Conservation (phyloP, 1,139 yeast species). For the Protomyces pachydermus region DNA sequence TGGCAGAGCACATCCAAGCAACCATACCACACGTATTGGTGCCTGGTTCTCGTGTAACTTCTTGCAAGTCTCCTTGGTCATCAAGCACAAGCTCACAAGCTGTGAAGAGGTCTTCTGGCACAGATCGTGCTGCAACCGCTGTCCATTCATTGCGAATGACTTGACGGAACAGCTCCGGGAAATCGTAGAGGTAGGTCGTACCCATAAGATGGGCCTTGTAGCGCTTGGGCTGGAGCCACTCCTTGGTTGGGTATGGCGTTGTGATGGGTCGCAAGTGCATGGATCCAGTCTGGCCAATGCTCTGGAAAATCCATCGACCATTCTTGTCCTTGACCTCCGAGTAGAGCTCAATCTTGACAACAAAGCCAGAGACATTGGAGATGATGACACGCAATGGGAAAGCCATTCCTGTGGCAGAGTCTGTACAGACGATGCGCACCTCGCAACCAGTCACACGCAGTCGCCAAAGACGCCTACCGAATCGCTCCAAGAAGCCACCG, state of each 20-base stretch:
- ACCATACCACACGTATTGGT: slow-evolving; percentile 96
- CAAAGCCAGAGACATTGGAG: slow-evolving; percentile 94
- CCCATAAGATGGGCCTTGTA: slow-evolving; percentile 98
- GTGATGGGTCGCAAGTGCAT: slow-evolving; percentile 96
- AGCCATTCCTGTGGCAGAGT: slow-evolving; percentile 77
- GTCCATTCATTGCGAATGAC: slow-evolving; percentile 84
- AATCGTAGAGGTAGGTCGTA: slow-evolving; percentile 94
- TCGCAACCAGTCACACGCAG: slow-evolving; percentile 96
- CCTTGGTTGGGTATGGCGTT: slow-evolving; percentile 95
- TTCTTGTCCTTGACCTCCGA: slow-evolving; percentile 86
- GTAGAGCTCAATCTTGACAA: slow-evolving; percentile 89
- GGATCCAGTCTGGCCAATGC: slow-evolving; percentile 79
- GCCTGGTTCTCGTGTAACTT: slow-evolving; percentile 92
- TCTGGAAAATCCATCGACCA: slow-evolving; percentile 95
- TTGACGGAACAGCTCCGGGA: slow-evolving; percentile 97
- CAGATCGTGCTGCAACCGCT: slow-evolving; percentile 45
- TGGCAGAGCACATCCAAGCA: slow-evolving; percentile 83
- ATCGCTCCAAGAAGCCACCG: slow-evolving; percentile 95
- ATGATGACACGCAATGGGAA: slow-evolving; percentile 96
- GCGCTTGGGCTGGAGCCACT: slow-evolving; percentile 96
- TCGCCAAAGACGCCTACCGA: slow-evolving; percentile 95
- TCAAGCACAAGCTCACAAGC: slow-evolving; percentile 80
- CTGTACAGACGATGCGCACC: slow-evolving; percentile 90
- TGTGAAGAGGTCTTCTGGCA: slow-evolving; percentile 73
- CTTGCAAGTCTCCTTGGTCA: slow-evolving; percentile 65